Evolutionary conservation across 208 protist species (phyloP).

Genomic region (Willaertia magna): DNA sequence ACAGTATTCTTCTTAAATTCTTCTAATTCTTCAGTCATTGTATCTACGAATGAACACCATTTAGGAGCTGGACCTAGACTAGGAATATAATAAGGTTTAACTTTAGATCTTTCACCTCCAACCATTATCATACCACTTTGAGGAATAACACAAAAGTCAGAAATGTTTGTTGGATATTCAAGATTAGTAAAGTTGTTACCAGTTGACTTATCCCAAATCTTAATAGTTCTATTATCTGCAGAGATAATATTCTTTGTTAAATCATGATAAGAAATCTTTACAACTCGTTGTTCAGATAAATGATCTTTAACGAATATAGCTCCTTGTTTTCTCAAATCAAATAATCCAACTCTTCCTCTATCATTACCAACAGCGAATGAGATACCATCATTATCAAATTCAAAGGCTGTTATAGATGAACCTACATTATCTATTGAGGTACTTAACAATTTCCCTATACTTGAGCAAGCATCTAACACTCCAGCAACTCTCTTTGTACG

Average conservation of each 20-base stretch:
- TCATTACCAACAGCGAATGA: constrained; percentile 58
- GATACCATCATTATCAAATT: constrained; percentile 51
- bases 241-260: constrained; percentile 48
- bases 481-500: constrained; percentile 39
- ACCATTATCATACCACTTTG: constrained; percentile 70
- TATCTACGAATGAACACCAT: constrained; percentile 93
- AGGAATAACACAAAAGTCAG: constrained; percentile 63
- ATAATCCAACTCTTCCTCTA: constrained; percentile 58
- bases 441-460: constrained; percentile 18
- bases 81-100: constrained; percentile 87
- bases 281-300: constrained; percentile 79
- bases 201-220: constrained; percentile 76
- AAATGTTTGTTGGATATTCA: constrained; percentile 56
- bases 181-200: constrained; percentile 67
- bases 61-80: constrained; percentile 81
- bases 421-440: constrained; percentile 10
- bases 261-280: constrained; percentile 73
- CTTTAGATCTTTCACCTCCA: constrained; percentile 67
- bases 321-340: constrained; percentile 62
- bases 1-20: constrained; percentile 43
- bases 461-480: constrained; percentile 21
- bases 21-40: constrained; percentile 78
- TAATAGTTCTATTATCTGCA: constrained; percentile 66
- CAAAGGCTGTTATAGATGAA: constrained; percentile 43
- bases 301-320: constrained; percentile 84